Evolutionary conservation across 306 rosid species (phyloP).

Genomic region (Heteromeles arbutifolia): DNA sequence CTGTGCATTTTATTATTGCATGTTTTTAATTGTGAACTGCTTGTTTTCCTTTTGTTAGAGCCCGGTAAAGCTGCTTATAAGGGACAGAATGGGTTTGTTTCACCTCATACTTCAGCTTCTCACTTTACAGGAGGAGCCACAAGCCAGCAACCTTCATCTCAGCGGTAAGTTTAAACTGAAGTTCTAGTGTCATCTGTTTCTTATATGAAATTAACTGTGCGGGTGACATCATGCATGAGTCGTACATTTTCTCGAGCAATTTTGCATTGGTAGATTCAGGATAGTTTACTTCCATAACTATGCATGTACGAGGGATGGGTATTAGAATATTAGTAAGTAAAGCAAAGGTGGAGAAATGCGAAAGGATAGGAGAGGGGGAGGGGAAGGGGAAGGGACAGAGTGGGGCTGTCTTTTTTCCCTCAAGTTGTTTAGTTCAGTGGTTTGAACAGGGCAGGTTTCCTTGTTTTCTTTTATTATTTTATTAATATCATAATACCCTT

Average conservation of each 20-base stretch:
- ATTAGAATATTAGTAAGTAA: neutral
- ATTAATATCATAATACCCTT: neutral
- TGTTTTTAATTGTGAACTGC: constrained; percentile 27
- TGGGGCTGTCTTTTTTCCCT: neutral
- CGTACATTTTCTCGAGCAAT: neutral
- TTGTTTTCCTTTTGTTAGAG: constrained; percentile 49
- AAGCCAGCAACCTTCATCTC: constrained; percentile 14
- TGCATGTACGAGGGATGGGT: neutral
- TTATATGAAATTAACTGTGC: neutral
- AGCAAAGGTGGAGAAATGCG: neutral
- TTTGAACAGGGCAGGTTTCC: neutral
- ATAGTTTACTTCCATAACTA: neutral
- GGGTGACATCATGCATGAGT: neutral
- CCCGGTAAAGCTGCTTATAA: constrained; percentile 28
- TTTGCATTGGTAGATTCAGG: neutral
- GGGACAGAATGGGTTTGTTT: constrained; percentile 33
- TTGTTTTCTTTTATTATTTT: neutral
- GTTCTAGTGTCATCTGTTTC: neutral
- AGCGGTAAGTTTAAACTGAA: constrained; percentile 28
- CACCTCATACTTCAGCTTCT: constrained; percentile 25
- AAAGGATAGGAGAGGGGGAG: no score
- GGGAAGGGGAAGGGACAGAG: neutral
- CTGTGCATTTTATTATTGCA: constrained; percentile 15
- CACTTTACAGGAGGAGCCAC: constrained; percentile 16
- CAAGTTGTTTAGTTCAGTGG: neutral